A percentile compares a stretch with the other conserved stretches of the same genome.
These are phyloP conservation scores for Beauveria rudraprayagi DNA, from an alignment of 2,329 filamentous ascomycete species.

Conservation along the genomic window DNA sequence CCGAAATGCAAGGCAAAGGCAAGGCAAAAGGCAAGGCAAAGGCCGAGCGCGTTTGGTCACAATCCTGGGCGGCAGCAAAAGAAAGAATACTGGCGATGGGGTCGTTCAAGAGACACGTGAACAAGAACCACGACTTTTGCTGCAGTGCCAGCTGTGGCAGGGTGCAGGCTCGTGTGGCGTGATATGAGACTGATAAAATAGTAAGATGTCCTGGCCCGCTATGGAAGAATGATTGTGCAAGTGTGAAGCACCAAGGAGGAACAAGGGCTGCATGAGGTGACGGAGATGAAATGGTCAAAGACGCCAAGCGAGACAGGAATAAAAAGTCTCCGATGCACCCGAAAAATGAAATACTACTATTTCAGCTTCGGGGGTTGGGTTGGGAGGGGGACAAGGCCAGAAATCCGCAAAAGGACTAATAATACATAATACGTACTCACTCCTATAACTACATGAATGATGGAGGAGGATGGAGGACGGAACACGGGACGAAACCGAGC, in stretches of 20 bases:
- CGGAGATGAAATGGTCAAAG: neutral
- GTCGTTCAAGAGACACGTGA: neutral
- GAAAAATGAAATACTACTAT: neutral
- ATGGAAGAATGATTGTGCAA: neutral
- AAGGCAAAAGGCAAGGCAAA: neutral
- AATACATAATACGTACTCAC: conserved; percentile 9
- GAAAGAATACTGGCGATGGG: neutral
- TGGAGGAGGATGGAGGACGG: neutral
- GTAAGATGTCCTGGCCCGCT: neutral
- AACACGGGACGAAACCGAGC: conserved; percentile 6
- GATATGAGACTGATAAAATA: neutral
- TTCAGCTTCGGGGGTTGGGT: neutral
- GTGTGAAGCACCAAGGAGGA: neutral
- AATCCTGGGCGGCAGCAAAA: neutral
- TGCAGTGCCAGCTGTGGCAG: neutral
- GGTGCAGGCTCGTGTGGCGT: neutral
- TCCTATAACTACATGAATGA: neutral
- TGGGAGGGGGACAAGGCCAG: neutral
- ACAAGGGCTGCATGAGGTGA: neutral
- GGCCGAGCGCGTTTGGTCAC: neutral
- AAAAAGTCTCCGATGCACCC: conserved; percentile 1
- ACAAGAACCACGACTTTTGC: neutral
- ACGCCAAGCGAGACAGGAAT: neutral
- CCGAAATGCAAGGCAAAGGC: neutral
- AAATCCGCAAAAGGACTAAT: conserved; percentile 1